Evolutionary conservation across 306 rosid genomes (phyloP), one percentile per base, ranked within the genome.

Genomic region (Canavalia ensiformis): DNA sequence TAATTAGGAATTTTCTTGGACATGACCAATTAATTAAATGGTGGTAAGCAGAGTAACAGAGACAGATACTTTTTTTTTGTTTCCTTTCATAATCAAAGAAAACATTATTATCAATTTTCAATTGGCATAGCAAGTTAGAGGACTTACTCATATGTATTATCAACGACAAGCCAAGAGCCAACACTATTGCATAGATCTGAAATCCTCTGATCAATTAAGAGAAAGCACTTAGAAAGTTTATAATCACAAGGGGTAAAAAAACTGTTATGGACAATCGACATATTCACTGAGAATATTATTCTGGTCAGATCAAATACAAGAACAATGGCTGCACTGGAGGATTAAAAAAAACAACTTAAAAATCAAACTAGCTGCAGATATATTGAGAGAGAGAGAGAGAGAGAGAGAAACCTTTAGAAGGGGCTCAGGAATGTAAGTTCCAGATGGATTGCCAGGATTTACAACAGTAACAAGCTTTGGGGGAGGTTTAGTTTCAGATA

Each of bases 391-490:
- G 66, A 12, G 4, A 7, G 47, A 3, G 29, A 28, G 44, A 37
- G 72, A 73, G 78, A 66, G 77, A 86, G 64, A 82, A 29, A 95
- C 99, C 99, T 91, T 84, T 35, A 95, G 94, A 81, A 93, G 96
- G 76, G 89, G 59, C 65, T 91, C 94, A 0, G 99, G 99, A 83
- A 95, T 91, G 79, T 91, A 93, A 80, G 99, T 93, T 84, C 98
- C 99, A 50, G 81, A 45, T 50, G 99, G 99, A 72, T 95, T 95
- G 78, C 99, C 99, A 8, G 99, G 99, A 87, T 95, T 95, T 55
- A 95, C 99, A 76, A 95, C 89, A 39, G 87, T 91, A 11, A 95
- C 99, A 78, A 95, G 92, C 90, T 95, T 95, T 56, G 99, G 99
- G 68, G 84, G 75, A n/a, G 98, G 99, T 70, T 89, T 90, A 59